Evolutionary conservation across 371 early-diverging fungal species (phyloP), one percentile per base, ranked within the genome.

Genomic region (Circinella umbellata): DNA sequence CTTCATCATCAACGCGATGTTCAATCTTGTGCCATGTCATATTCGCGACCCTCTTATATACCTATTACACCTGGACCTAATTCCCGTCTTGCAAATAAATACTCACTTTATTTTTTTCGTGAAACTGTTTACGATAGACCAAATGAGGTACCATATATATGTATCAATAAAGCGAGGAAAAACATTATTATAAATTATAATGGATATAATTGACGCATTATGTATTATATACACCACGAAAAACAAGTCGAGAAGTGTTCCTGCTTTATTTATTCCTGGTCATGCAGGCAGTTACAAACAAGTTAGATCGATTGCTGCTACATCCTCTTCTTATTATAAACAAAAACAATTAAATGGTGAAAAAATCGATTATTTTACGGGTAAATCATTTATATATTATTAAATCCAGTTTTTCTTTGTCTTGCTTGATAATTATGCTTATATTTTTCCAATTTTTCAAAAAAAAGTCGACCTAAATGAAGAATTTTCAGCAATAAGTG

Each of bases 261-360:
- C 98, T 0, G 91, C 95, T 0, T 78, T 98, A 42, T 98, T 98
- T 81, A 89, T 98, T 42, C 99, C 96, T 17, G 99, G 99, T 0
- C 94, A 97, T 75, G 96, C 97, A 17, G 98, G 99, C 9, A 94
- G 94, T 69, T 92, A 91, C 73, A 92, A 92, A 70, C 99, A 98
- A 79, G 89, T 93, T 4, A 83, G 96, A 46, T 93, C 95, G 1
- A 81, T 98, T 39, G 97, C 95, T 17, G 83, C 91, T 37, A 92
- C 90, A 36, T 76, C 94, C 2, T 73, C 93, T 8, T 76, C 79
- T 27, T 79, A 86, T 35, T 88, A 89, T 69, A 57, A 57, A n/a
- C 57, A 57, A 34, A 57, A 57, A 4, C 5, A 57, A 34, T 27
- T n/a, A 18, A 34, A 57, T 9, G 57, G 57, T 5, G 35, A 18